These are phyloP conservation scores for Colletotrichum somersetense DNA, from an alignment of 2,329 filamentous ascomycete genomes.

Conservation along the genomic window DNA sequence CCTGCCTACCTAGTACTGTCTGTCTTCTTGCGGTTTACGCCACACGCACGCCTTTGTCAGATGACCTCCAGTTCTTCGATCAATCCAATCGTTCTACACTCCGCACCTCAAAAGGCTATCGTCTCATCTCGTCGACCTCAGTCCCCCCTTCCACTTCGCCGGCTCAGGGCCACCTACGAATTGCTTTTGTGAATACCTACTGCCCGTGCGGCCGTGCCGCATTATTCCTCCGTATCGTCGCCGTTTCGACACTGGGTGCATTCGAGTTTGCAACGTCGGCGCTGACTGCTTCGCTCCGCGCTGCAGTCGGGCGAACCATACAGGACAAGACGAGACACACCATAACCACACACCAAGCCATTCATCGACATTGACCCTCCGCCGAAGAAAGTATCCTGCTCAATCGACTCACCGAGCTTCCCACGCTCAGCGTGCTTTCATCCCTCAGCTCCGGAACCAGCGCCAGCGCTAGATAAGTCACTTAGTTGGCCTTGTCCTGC, in stretches of 20 bases:
- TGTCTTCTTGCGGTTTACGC: neutral
- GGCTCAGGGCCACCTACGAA: constrained; percentile 12
- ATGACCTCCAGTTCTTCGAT: neutral
- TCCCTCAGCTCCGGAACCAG: neutral
- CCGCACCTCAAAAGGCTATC: constrained; percentile 21
- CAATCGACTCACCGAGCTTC: constrained; percentile 23
- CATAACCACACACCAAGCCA: neutral
- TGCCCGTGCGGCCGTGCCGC: constrained; percentile 9
- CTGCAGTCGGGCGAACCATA: neutral
- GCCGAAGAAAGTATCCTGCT: neutral
- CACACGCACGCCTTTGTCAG: neutral
- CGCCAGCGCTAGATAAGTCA: neutral
- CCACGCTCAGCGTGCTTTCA: neutral
- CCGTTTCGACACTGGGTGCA: neutral
- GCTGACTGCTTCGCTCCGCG: neutral
- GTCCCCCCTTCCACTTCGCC: constrained; percentile 2
- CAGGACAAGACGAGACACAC: neutral
- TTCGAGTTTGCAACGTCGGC: neutral
- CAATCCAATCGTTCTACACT: constrained; percentile 21
- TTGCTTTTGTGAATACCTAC: neutral
- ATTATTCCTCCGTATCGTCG: constrained; percentile 30
- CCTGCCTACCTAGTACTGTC: no score
- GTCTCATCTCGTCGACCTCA: constrained; percentile 1
- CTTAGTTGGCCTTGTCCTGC: constrained; percentile 4
- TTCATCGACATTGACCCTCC: neutral